Evolutionary conservation across 768 basidiomycete species (phyloP).

Genomic region (Russula brevipes): DNA sequence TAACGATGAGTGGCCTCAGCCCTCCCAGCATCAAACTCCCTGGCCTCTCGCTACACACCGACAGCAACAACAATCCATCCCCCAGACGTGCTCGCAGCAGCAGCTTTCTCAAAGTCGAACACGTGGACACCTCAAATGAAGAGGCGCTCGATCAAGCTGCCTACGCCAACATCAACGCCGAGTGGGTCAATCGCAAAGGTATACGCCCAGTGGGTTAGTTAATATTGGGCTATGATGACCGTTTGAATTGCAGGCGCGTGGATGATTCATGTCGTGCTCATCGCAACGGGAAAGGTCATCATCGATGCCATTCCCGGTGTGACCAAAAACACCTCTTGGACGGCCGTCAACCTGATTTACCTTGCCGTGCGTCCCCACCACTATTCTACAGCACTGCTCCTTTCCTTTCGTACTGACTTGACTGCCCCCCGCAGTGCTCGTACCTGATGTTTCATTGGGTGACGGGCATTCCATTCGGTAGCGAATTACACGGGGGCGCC

Average conservation of each 20-base stretch:
- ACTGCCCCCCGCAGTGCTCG: slow-evolving; percentile 36
- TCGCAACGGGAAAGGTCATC: slow-evolving; percentile 83
- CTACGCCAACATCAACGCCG: slow-evolving; percentile 80
- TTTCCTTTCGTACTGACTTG: background rate
- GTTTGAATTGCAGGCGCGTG: slow-evolving; percentile 68
- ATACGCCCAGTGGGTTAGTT: slow-evolving; percentile 11
- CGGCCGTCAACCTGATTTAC: slow-evolving; percentile 85
- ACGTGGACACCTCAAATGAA: slow-evolving; percentile 68
- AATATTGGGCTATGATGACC: background rate
- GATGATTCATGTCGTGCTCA: slow-evolving; percentile 94
- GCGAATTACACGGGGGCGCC: slow-evolving; percentile 80
- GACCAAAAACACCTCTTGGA: slow-evolving; percentile 94
- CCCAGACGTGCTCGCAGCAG: slow-evolving; percentile 50
- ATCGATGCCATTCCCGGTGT: slow-evolving; percentile 94
- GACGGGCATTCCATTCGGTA: slow-evolving; percentile 93
- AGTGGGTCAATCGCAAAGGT: slow-evolving; percentile 96
- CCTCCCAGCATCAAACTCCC: slow-evolving; percentile 20
- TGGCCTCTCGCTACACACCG: slow-evolving; percentile 10
- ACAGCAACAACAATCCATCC: background rate
- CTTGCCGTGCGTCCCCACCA: slow-evolving; percentile 60
- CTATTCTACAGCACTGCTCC: background rate
- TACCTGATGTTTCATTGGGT: slow-evolving; percentile 99
- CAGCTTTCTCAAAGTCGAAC: slow-evolving; percentile 82
- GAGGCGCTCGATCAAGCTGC: slow-evolving; percentile 74
- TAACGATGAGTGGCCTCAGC: slow-evolving; percentile 8